Conservation (phyloP, 495 filamentous ascomycete species). For the Aspergillus saccharolyticus region DNA sequence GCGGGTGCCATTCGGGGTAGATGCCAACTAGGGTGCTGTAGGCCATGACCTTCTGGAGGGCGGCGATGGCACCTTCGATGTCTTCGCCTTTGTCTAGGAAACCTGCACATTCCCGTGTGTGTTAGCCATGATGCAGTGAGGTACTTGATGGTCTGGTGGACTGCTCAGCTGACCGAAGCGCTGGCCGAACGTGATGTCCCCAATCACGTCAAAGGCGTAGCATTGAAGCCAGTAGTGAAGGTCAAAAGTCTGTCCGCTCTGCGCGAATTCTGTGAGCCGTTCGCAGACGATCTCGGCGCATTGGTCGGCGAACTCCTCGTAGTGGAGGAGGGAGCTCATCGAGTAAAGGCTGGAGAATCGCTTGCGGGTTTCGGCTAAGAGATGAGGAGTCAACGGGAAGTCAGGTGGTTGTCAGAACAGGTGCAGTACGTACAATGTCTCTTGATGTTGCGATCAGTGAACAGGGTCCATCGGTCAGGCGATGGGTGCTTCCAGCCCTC, state of each 20-base stretch:
- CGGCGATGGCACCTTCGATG: slow-evolving; percentile 56
- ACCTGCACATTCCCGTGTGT: slow-evolving; percentile 31
- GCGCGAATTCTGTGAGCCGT: slow-evolving; percentile 40
- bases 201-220: slow-evolving; percentile 60
- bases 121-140: too few species aligned
- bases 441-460: slow-evolving; percentile 38
- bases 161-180: slow-evolving; percentile 38
- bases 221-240: slow-evolving; percentile 52
- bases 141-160: background rate
- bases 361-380: slow-evolving; percentile 33
- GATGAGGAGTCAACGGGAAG: background rate
- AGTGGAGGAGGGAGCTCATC: slow-evolving; percentile 49
- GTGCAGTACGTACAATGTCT: slow-evolving; percentile 27
- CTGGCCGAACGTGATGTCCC: slow-evolving; percentile 61
- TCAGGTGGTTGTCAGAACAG: slow-evolving; percentile 2
- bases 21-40: slow-evolving; percentile 53
- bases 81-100: slow-evolving; percentile 60
- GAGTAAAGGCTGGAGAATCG: slow-evolving; percentile 45
- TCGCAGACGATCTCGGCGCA: slow-evolving; percentile 44
- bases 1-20: slow-evolving; percentile 42
- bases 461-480: slow-evolving; percentile 34
- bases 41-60: slow-evolving; percentile 48
- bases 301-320: slow-evolving; percentile 51
- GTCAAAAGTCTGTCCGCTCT: slow-evolving; percentile 30
- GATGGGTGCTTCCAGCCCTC: slow-evolving; percentile 36